Conservation (phyloP, 495 filamentous ascomycete genomes). For the Trichoderma virens region DNA sequence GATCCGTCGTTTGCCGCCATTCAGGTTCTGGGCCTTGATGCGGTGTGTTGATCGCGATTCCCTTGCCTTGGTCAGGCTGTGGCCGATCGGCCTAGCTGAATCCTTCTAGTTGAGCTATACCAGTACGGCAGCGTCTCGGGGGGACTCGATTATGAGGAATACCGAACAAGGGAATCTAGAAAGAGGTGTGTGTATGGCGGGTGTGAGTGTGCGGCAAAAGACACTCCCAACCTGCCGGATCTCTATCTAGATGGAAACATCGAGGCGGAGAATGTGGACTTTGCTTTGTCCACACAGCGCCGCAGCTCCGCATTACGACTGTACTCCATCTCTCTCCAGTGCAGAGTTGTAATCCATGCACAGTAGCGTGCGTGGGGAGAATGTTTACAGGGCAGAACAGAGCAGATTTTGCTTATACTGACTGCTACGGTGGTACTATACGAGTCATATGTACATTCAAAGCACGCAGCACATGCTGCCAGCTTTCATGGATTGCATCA, state of each 20-base stretch:
- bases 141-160: background rate
- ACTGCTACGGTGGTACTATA: background rate
- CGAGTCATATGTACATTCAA: background rate
- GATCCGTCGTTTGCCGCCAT: background rate
- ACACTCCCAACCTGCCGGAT: background rate
- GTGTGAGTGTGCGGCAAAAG: background rate
- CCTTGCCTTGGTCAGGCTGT: background rate
- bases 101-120: background rate
- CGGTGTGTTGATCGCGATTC: background rate
- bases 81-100: background rate
- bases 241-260: background rate
- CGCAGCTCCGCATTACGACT: too few relatives aligned
- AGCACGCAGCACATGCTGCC: background rate
- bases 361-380: background rate
- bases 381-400: background rate
- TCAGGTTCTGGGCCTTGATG: background rate
- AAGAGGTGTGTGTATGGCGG: background rate
- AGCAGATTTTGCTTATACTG: background rate
- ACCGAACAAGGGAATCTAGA: background rate
- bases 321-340: too few relatives aligned
- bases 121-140: background rate
- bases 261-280: background rate
- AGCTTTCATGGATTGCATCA: background rate
- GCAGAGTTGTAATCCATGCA: too few relatives aligned
- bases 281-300: too few relatives aligned